These are phyloP conservation scores for Quercus lobata DNA, from an alignment of 331 rosid species.

Conservation along the genomic window DNA sequence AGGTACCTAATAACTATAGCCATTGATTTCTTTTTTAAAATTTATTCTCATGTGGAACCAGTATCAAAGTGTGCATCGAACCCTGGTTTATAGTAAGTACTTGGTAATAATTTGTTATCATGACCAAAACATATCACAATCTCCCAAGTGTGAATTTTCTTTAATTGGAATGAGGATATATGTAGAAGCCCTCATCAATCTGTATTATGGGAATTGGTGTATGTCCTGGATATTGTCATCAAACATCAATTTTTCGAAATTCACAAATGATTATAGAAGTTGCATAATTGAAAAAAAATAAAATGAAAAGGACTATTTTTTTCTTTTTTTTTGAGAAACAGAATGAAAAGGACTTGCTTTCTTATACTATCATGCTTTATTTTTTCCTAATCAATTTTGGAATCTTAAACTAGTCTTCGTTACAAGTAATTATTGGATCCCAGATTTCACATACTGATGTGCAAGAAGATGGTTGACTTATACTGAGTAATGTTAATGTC, in stretches of 20 bases:
- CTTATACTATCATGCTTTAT: not conserved
- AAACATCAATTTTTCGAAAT: not conserved
- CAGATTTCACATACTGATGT: not conserved
- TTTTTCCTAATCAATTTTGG: not conserved
- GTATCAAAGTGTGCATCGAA: not conserved
- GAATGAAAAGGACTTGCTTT: not conserved
- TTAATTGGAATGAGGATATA: not conserved
- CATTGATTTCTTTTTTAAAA: not conserved
- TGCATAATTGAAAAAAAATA: not conserved
- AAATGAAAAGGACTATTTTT: not conserved
- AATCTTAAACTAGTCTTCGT: not conserved
- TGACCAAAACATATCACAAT: not conserved
- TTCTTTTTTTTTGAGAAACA: too few species aligned
- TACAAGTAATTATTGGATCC: not conserved
- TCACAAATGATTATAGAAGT: not conserved
- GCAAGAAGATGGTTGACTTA: not conserved
- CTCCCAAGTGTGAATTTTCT: not conserved
- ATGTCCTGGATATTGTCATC: not conserved
- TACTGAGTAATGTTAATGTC: not conserved
- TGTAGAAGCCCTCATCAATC: not conserved
- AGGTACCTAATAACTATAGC: constrained; percentile 31
- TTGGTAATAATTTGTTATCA: not conserved
- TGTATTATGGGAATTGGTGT: not conserved
- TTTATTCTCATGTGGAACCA: not conserved
- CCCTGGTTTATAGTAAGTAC: not conserved